Evolutionary conservation across 1,284 basidiomycete species (phyloP), one percentile per base, ranked within the genome.

Genomic region (Hymenochaete sp.): DNA sequence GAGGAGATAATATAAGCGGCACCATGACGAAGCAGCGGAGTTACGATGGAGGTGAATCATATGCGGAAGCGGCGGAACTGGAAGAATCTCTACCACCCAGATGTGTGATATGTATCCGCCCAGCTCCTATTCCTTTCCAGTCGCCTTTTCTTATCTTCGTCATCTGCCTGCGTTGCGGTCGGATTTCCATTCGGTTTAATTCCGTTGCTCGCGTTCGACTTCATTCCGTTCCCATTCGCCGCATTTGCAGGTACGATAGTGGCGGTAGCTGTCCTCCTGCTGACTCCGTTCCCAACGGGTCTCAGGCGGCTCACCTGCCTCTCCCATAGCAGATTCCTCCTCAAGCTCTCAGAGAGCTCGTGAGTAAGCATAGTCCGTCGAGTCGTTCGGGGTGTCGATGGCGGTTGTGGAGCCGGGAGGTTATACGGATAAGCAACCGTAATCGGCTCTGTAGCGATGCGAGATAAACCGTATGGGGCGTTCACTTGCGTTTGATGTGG

Each of bases 311-410:
- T 77, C 36, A 80, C 71, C 55, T 82, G 79, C 9, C 90, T 74
- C 58, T 91, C 86, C 89, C 90, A 92, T 4, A 93, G 64, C 53
- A 95, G 58, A 56, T 93, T 88, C 40, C 83, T 69, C 16, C 91
- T 70, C 49, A 95, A 64, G 51, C 81, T 85, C 65, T 93, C 91
- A 38, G 85, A 85, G 58, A 95, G 68, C 63, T 95, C 91, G 18
- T 81, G 82, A 47, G 79, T 71, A 41, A 93, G 70, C 87, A 93
- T 93, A 56, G 79, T 75, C 39, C 85, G 71, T 3, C 90, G 73
- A 13, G 87, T 92, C 28, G 91, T 90, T 24, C 84, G 76, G 1
- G 91, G 91, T 1, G 89, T 87, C 54, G 83, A 82, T 0, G 89
- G 84, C 22, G 75, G 67, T 0, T 78, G 72, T 14, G 81, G 72